Conservation (phyloP, 2,329 filamentous ascomycete genomes). For the Rasamsonia emersonii region DNA sequence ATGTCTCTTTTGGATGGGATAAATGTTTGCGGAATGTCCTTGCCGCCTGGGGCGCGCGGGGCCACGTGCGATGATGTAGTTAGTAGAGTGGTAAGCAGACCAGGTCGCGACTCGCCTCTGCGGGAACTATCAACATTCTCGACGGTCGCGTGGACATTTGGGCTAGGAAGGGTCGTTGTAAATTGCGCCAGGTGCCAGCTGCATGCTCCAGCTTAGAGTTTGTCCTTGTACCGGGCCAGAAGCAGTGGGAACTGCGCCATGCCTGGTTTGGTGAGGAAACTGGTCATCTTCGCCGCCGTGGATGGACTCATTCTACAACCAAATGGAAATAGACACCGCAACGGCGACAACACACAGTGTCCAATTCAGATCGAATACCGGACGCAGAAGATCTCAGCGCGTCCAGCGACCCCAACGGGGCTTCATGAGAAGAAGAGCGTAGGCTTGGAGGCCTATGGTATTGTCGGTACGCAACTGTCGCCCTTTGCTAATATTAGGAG, state of each 20-base stretch:
- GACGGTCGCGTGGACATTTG: too few relatives aligned
- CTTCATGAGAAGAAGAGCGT: conserved; percentile 20
- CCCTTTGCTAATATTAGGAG: conserved; percentile 1
- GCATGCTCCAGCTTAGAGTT: too few relatives aligned
- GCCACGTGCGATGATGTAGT: too few relatives aligned
- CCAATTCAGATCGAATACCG: conserved; percentile 65
- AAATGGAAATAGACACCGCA: conserved; percentile 42
- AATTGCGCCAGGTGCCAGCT: too few relatives aligned
- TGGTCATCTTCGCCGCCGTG: conserved; percentile 69
- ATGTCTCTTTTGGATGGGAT: too few relatives aligned
- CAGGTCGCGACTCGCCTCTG: too few relatives aligned
- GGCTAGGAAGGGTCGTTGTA: too few relatives aligned
- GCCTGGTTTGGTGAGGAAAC: conserved; percentile 70
- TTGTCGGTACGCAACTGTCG: conserved; percentile 44
- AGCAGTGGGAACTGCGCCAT: conserved; percentile 44
- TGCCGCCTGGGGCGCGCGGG: too few relatives aligned
- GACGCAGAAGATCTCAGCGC: conserved; percentile 43
- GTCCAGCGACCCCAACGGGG: conserved; percentile 26
- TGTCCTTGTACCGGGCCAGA: too few relatives aligned
- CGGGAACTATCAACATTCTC: too few relatives aligned
- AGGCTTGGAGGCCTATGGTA: conserved; percentile 42
- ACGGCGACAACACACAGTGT: conserved; percentile 46
- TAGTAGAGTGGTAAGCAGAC: too few relatives aligned
- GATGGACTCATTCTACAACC: conserved; percentile 79
- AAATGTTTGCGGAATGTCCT: too few relatives aligned